Base-by-base conservation (phyloP, 129 eudicot genomes). In the Flaveria linearis region DNA sequence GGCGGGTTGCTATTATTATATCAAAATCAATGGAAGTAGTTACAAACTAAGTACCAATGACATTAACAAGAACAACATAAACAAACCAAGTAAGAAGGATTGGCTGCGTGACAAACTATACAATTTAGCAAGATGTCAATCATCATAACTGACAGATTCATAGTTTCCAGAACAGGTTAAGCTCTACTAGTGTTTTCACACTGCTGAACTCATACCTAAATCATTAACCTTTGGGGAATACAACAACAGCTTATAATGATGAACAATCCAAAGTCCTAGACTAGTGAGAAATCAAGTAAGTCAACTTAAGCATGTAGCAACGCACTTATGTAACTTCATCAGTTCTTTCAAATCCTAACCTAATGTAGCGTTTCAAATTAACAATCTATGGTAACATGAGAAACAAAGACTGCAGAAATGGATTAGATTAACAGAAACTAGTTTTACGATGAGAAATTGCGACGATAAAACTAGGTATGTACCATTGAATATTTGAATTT, bases 21-120 rank as follows among this genome's bases (percentile, higher is more conserved):
- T 10, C 33, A 75, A 62, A 15, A 75, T 46, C 49, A n/a, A 62
- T 16, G 47, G 20, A 50, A 28, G 15, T 50, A 23, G 2, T 28
- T 63, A 63, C 45, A 62, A 62, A 1, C 43, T 15, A n/a, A 36
- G 71, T 65, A 65, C 71, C 50, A 65, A 28, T n/a, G 25, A 8
- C 50, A 65, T 33, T 65, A 6, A 65, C 71, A 65, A 65, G 18
- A 65, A 65, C 49, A 39, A 65, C 7, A 23, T 22, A 9, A 23
- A 9, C n/a, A 9, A 58, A 6, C 14, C 22, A 20, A 20, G 22
- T 20, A 51, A 51, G 6, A 51, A 15, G 1, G 15, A 51, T 3
- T 14, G 5, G 17, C 1, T 51, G 56, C 56, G 15, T 51, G 56
- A 51, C 7, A 51, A 51, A 51, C 2, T 51, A 51, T 15, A 51